phyloP scores from a whole-genome alignment of 169 alveolate genomes.

The Plasmodium knowlesi region DNA sequence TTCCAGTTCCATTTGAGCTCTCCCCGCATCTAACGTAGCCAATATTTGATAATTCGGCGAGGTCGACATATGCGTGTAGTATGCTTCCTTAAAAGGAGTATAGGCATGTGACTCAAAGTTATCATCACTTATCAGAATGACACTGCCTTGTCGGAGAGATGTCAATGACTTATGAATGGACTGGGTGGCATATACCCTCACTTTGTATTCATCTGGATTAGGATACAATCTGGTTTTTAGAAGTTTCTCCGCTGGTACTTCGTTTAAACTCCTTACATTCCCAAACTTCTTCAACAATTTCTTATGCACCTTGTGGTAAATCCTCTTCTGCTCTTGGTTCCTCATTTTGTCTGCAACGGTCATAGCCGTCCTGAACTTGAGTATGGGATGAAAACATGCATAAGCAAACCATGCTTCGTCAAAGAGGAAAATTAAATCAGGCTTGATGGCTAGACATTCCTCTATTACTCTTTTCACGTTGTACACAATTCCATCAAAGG shows the following conservation, averaged over 20 bases:
- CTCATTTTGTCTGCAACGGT: slow-evolving; percentile 78
- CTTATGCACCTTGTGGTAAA: slow-evolving; percentile 61
- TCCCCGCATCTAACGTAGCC: slow-evolving; percentile 80
- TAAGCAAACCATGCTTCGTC: slow-evolving; percentile 86
- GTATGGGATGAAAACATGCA: slow-evolving; percentile 81
- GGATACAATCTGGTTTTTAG: slow-evolving; percentile 76
- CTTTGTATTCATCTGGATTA: slow-evolving; percentile 68
- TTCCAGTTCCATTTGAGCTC: slow-evolving; percentile 82
- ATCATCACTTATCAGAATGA: slow-evolving; percentile 79
- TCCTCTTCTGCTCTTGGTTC: slow-evolving; percentile 68
- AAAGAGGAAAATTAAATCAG: slow-evolving; percentile 77
- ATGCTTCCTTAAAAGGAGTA: slow-evolving; percentile 80
- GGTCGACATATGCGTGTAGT: slow-evolving; percentile 82
- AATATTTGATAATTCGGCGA: slow-evolving; percentile 81
- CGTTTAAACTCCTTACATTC: slow-evolving; percentile 65
- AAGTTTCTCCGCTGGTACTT: slow-evolving; percentile 44
- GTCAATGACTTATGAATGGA: slow-evolving; percentile 79
- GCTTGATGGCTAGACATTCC: slow-evolving; percentile 80
- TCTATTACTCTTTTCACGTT: slow-evolving; percentile 80
- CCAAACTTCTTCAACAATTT: slow-evolving; percentile 66
- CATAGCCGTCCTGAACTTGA: slow-evolving; percentile 80
- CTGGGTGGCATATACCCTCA: slow-evolving; percentile 84
- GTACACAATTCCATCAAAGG: slow-evolving; percentile 82
- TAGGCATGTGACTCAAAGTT: slow-evolving; percentile 78
- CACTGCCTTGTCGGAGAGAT: slow-evolving; percentile 80